Conservation (phyloP, 2,329 filamentous ascomycete species). For the Aspergillus aculeatus region DNA sequence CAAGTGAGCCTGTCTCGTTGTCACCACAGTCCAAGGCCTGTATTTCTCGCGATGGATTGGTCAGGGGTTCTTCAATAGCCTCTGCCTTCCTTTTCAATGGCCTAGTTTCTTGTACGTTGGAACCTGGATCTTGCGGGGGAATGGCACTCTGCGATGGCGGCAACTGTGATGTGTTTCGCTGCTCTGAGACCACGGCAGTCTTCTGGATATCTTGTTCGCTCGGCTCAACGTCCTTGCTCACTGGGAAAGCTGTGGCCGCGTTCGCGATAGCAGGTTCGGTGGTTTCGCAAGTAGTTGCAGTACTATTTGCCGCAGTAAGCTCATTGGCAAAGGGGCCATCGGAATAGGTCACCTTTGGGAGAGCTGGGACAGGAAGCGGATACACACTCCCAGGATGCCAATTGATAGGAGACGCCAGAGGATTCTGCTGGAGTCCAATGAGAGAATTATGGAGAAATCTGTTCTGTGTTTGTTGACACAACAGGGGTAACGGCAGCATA, state of each 20-base stretch:
- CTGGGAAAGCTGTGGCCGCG: not conserved
- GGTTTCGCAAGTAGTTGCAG: not conserved
- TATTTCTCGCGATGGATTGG: not conserved
- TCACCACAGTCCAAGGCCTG: not conserved
- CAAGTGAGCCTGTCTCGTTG: slow-evolving; percentile 16
- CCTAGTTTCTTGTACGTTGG: not conserved
- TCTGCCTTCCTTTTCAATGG: slow-evolving; percentile 32
- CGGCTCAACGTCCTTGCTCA: not conserved
- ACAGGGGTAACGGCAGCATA: not conserved
- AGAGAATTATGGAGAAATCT: not conserved
- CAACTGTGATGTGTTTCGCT: not conserved
- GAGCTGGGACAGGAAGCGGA: not conserved
- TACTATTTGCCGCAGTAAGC: not conserved
- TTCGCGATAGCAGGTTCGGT: not conserved
- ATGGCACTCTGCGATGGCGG: not conserved
- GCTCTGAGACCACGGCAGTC: not conserved
- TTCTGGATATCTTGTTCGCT: not conserved
- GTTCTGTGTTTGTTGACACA: not conserved
- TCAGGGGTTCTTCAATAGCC: slow-evolving; percentile 24
- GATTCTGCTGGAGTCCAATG: not conserved
- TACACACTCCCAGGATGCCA: not conserved
- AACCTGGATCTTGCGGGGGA: not conserved
- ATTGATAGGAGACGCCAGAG: not conserved
- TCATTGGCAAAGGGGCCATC: slow-evolving; percentile 24
- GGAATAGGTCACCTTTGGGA: slow-evolving; percentile 12